These are phyloP conservation scores for Hyaloscypha bicolor DNA, from an alignment of 495 filamentous ascomycete genomes.

Conservation along the genomic window DNA sequence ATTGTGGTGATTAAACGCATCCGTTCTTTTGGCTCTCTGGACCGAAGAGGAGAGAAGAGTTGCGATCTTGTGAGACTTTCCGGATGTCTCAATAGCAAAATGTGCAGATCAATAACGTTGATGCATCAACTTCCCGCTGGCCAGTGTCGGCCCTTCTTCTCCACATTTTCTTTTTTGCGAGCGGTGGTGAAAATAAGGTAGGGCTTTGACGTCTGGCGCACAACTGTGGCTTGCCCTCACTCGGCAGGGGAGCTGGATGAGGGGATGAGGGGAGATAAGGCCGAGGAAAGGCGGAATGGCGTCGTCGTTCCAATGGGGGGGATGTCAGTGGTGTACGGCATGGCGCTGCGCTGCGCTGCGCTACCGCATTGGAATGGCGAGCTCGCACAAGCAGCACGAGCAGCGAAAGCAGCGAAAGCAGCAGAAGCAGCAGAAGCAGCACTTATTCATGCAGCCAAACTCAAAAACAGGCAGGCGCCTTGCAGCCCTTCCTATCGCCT, in stretches of 20 bases:
- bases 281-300: too few species aligned
- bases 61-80: not conserved
- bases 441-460: too few species aligned
- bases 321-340: too few species aligned
- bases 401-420: too few species aligned
- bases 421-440: too few species aligned
- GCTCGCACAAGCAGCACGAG: too few species aligned
- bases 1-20: not conserved
- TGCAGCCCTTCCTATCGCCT: too few species aligned
- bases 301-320: too few species aligned
- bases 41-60: not conserved
- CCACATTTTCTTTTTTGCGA: not conserved
- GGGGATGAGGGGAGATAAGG: not conserved
- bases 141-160: not conserved
- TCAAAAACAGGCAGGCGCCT: too few species aligned
- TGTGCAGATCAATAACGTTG: not conserved
- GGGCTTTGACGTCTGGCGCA: slow-evolving; percentile 17
- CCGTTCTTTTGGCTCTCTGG: not conserved
- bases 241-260: not conserved
- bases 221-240: slow-evolving; percentile 3
- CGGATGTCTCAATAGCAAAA: not conserved
- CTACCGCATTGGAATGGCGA: too few species aligned
- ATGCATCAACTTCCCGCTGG: not conserved
- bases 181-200: slow-evolving; percentile 33
- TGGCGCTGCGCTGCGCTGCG: too few species aligned